These are phyloP conservation scores for Fusarium paranaense DNA, from an alignment of 2,329 filamentous ascomycete species.

Conservation along the genomic window DNA sequence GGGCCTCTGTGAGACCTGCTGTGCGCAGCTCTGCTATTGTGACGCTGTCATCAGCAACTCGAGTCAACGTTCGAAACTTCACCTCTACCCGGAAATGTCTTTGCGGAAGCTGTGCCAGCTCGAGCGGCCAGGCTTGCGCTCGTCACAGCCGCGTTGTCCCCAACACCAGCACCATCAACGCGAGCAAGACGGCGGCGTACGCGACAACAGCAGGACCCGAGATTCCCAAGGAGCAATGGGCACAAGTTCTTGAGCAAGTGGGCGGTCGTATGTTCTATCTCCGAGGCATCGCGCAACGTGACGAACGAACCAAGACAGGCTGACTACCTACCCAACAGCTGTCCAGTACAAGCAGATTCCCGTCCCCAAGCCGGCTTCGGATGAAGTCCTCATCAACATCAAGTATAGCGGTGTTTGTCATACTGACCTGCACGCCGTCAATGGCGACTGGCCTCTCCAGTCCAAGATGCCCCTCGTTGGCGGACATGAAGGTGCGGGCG, in stretches of 20 bases:
- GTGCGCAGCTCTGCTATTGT: constrained; percentile 24
- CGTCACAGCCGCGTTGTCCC: constrained; percentile 21
- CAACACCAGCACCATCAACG: constrained; percentile 12
- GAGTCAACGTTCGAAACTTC: constrained; percentile 22
- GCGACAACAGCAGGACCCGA: constrained; percentile 43
- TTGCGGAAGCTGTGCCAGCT: constrained; percentile 26
- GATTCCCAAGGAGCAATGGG: constrained; percentile 86
- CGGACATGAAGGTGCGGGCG: constrained; percentile 79
- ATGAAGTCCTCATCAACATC: constrained; percentile 89
- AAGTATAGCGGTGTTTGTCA: constrained; percentile 91
- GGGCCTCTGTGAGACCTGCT: constrained; percentile 10
- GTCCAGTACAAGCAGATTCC: constrained; percentile 81
- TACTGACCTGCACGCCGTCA: constrained; percentile 80
- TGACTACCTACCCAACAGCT: constrained; percentile 51
- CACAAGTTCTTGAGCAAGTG: constrained; percentile 83
- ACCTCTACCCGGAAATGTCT: constrained; percentile 26
- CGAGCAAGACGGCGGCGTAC: constrained; percentile 31
- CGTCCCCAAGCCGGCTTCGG: constrained; percentile 80
- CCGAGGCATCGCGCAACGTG: background rate
- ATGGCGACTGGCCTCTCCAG: constrained; percentile 85
- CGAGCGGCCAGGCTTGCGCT: constrained; percentile 24
- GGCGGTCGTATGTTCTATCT: constrained; percentile 65
- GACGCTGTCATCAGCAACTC: constrained; percentile 20
- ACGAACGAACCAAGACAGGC: background rate
- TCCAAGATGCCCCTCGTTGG: constrained; percentile 85